These are phyloP conservation scores for Teratosphaeria gauchensis DNA, from an alignment of 2,329 filamentous ascomycete species.

Conservation along the genomic window DNA sequence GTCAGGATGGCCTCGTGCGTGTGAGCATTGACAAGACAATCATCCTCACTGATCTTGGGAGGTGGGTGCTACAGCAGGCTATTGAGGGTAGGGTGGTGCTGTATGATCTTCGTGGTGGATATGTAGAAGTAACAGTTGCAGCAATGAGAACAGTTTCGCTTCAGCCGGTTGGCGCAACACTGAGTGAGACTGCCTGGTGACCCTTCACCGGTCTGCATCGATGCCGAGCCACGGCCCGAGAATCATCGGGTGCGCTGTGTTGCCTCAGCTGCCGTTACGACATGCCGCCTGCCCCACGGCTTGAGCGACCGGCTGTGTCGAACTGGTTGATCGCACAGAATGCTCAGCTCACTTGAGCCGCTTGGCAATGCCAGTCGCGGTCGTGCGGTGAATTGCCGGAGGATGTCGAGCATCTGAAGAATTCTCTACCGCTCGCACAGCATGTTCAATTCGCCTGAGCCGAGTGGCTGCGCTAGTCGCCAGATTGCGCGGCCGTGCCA, in stretches of 20 bases:
- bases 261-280: too few species aligned
- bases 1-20: not conserved
- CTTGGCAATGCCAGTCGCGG: not conserved
- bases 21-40: too few species aligned
- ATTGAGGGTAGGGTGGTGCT: not conserved
- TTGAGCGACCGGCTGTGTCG: not conserved
- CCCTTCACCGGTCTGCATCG: too few species aligned
- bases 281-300: not conserved
- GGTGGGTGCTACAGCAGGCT: not conserved
- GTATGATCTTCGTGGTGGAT: not conserved
- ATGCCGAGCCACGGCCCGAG: too few species aligned
- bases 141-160: not conserved
- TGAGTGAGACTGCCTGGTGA: not conserved
- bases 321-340: not conserved
- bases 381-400: too few species aligned
- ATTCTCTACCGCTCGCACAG: not conserved
- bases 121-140: not conserved
- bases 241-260: too few species aligned
- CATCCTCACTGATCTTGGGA: not conserved
- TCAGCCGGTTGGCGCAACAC: not conserved
- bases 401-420: too few species aligned
- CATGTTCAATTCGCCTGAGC: not conserved
- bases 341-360: not conserved
- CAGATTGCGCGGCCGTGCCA: too few species aligned
- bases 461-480: not conserved